Percentiles rank a stretch among this genome's conserved stretches.
These are phyloP conservation scores for Kluyveromyces dobzhanskii DNA, from an alignment of 805 yeast species.

Conservation along the genomic window DNA sequence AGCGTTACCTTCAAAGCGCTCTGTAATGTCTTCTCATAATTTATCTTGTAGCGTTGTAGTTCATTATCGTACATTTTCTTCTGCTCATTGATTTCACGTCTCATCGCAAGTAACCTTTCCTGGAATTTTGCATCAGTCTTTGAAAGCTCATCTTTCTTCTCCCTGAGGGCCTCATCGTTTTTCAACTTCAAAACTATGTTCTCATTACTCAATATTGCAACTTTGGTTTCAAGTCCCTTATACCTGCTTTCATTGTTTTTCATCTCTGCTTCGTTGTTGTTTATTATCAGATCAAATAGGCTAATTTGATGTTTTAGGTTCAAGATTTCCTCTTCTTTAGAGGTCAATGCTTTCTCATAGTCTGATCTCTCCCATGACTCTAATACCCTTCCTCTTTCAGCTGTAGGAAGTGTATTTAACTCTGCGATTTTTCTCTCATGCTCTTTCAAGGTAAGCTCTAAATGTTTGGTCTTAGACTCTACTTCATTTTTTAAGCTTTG, in stretches of 20 bases:
- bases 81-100: not conserved
- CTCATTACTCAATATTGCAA: not conserved
- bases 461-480: constrained; percentile 30
- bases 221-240: not conserved
- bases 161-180: not conserved
- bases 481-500: constrained; percentile 25
- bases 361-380: constrained; percentile 2
- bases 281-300: not conserved
- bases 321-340: not conserved
- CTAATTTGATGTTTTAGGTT: not conserved
- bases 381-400: not conserved
- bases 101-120: not conserved
- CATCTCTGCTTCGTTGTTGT: not conserved
- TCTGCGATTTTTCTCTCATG: not conserved
- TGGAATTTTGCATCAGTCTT: not conserved
- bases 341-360: constrained; percentile 1
- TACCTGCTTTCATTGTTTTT: not conserved
- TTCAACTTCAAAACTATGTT: not conserved
- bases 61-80: not conserved
- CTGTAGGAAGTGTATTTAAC: not conserved
- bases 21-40: constrained; percentile 1
- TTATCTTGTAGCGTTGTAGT: not conserved
- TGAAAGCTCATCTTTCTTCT: not conserved
- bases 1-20: constrained; percentile 1
- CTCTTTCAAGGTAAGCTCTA: not conserved